Base-by-base conservation (phyloP, 306 rosid species). In the Purshia tridentata region DNA sequence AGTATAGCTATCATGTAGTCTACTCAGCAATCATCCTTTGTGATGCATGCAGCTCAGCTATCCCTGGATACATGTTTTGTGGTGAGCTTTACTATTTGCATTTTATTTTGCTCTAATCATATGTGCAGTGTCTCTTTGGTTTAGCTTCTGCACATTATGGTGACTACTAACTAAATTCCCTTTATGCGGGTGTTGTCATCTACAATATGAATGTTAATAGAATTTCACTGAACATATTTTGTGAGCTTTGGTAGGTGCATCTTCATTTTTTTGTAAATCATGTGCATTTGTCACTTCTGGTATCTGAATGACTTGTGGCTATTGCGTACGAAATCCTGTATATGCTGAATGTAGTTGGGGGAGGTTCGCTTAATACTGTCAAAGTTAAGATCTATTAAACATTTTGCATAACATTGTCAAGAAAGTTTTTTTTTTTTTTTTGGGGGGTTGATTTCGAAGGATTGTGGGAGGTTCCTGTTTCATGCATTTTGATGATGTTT, bases 1-100 rank as follows among this genome's bases (percentile, higher is more conserved):
- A 72, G 78, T 85, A 62, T 86, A 68, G 83, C 86, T 45, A 16
- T 73, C 13, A 72, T 76, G 73, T 77, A 88, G 70, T 75, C 86
- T 29, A 67, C 81, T n/a, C 72, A 75, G 82, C 82, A 76, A 57
- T 74, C 82, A 40, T 65, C 74, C 80, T 76, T 56, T 60, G 57
- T 80, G 76, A 76, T 61, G 40, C 72, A 77, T 78, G 71, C 9
- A 63, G 62, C 76, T 73, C 41, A 20, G 56, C 53, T 75, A 67
- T 65, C 57, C 14, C 55, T 40, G 68, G 62, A 29, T 59, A 70
- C 75, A 54, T 67, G 22, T 55, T 78, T 46, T 71, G 63, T 55
- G 81, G 73, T 59, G 70, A 73, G 76, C 72, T 55, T 70, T n/a
- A 40, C 67, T 23, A 14, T 56, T 68, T 13, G 64, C 61, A 46